Conservation (phyloP, 257 asterid genomes). For the Solanum ossicruentum region DNA sequence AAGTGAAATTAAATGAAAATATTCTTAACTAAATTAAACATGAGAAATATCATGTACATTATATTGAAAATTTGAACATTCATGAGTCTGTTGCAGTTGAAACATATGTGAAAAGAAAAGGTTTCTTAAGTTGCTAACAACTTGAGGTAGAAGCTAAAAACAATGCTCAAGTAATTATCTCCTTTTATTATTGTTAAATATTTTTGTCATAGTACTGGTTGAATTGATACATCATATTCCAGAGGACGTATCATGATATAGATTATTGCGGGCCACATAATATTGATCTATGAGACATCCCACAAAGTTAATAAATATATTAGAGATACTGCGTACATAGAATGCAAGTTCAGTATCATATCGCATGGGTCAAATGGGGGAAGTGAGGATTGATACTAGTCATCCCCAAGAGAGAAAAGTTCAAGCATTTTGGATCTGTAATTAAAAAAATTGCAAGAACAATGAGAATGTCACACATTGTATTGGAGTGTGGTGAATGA, state of each 20-base stretch:
- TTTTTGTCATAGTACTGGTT: background rate
- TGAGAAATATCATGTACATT: background rate
- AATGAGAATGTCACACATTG: background rate
- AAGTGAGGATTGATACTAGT: background rate
- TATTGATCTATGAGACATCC: background rate
- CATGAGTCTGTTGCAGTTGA: background rate
- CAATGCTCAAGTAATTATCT: background rate
- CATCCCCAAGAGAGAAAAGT: background rate
- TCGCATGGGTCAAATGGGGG: background rate
- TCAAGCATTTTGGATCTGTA: background rate
- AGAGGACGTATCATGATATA: background rate
- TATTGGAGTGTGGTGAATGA: background rate
- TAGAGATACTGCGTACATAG: too few relatives aligned
- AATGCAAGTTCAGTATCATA: background rate
- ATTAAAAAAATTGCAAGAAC: background rate
- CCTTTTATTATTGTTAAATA: background rate
- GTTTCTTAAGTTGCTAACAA: background rate
- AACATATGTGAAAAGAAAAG: background rate
- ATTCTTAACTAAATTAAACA: background rate
- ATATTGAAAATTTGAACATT: too few relatives aligned
- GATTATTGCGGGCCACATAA: background rate
- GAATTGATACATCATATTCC: background rate
- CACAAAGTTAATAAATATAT: background rate
- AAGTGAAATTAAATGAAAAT: too few relatives aligned
- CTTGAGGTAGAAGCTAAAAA: background rate